phyloP scores from a whole-genome alignment of 352 stramenopile species.

The Phytophthora tubulina region DNA sequence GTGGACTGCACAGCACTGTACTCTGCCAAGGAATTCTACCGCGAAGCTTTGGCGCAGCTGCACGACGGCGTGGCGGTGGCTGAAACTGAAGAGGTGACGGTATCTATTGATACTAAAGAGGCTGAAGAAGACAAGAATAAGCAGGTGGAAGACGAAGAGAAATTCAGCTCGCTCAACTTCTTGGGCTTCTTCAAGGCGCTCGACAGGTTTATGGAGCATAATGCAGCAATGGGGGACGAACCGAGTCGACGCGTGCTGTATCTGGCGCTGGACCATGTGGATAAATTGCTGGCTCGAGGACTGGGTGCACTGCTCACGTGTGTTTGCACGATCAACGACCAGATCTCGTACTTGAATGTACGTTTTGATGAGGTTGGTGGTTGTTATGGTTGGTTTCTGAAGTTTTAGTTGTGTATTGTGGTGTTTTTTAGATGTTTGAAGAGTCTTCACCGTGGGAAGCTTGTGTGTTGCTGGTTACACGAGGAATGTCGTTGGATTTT shows the following conservation, averaged over 20 bases:
- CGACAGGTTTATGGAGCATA: slow-evolving; percentile 54
- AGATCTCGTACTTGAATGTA: slow-evolving; percentile 70
- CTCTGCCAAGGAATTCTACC: slow-evolving; percentile 73
- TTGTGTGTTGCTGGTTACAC: slow-evolving; percentile 72
- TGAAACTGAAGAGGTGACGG: slow-evolving; percentile 14
- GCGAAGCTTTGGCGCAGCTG: slow-evolving; percentile 75
- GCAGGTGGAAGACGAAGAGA: slow-evolving; percentile 30
- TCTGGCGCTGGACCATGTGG: slow-evolving; percentile 74
- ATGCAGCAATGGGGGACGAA: neutral
- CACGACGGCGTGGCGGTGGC: slow-evolving; percentile 32
- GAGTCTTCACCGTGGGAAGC: slow-evolving; percentile 56
- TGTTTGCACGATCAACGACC: slow-evolving; percentile 76
- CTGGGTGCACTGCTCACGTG: slow-evolving; percentile 68
- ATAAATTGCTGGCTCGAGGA: slow-evolving; percentile 69
- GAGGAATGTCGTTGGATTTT: slow-evolving; percentile 74
- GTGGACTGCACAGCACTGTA: slow-evolving; percentile 81
- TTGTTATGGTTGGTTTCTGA: neutral
- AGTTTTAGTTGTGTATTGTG: slow-evolving; percentile 12
- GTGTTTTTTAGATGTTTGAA: slow-evolving; percentile 53
- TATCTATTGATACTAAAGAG: slow-evolving; percentile 14
- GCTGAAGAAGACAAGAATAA: slow-evolving; percentile 10
- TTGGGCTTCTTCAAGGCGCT: slow-evolving; percentile 76
- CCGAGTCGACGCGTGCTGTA: slow-evolving; percentile 51
- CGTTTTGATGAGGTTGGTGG: slow-evolving; percentile 3
- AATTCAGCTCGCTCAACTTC: slow-evolving; percentile 74